These are phyloP conservation scores for Perkinsus marinus DNA, from an alignment of 169 alveolate species.

Conservation along the genomic window DNA sequence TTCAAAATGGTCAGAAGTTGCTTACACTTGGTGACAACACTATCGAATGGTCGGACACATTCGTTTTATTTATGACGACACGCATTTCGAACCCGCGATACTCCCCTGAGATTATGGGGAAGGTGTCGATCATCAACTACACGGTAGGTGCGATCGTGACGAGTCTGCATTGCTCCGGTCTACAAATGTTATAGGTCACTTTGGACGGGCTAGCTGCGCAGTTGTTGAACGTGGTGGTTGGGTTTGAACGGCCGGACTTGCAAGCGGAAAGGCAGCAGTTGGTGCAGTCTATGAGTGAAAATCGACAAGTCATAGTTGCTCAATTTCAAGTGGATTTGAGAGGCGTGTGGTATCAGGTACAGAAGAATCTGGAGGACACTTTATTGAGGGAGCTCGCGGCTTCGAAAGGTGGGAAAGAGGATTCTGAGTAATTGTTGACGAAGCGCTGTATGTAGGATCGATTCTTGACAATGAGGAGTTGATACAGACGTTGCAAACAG, in stretches of 20 bases:
- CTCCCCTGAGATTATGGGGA: slow-evolving; percentile 83
- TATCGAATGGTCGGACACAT: slow-evolving; percentile 47
- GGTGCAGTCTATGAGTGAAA: slow-evolving; percentile 69
- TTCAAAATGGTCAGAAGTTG: slow-evolving; percentile 54
- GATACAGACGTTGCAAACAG: slow-evolving; percentile 66
- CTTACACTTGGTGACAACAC: slow-evolving; percentile 40
- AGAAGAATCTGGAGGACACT: slow-evolving; percentile 60
- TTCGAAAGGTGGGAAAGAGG: slow-evolving; percentile 58
- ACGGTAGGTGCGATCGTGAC: background rate
- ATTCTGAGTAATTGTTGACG: no score
- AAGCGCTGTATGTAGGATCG: slow-evolving; percentile 10
- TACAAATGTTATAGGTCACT: background rate
- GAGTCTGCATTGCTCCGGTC: background rate
- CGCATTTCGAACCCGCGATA: slow-evolving; percentile 77
- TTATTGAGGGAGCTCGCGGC: slow-evolving; percentile 70
- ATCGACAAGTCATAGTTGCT: slow-evolving; percentile 42
- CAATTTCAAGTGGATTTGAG: no score
- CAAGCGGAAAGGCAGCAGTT: slow-evolving; percentile 70
- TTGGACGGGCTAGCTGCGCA: slow-evolving; percentile 76
- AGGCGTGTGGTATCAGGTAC: background rate
- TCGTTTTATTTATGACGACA: slow-evolving; percentile 73
- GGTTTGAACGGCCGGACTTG: slow-evolving; percentile 75
- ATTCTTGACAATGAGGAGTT: slow-evolving; percentile 76
- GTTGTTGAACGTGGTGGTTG: slow-evolving; percentile 77
- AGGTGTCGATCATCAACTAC: slow-evolving; percentile 73